Evolutionary conservation across 2,329 filamentous ascomycete genomes (phyloP).

Genomic region (Penicillium sp.): DNA sequence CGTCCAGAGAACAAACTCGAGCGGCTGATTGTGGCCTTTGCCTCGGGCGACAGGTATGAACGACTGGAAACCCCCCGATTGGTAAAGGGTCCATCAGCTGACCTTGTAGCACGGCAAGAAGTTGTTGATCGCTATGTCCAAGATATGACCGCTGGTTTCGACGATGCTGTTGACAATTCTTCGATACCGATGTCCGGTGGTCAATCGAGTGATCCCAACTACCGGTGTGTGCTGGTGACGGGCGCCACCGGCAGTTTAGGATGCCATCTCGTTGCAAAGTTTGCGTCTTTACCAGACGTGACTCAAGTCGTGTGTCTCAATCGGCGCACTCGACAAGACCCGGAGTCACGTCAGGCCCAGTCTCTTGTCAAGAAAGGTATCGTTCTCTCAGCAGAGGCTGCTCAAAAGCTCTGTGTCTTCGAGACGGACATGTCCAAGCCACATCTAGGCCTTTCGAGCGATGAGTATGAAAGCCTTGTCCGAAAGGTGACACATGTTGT

Average conservation of each 20-base stretch:
- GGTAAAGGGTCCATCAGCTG: background rate
- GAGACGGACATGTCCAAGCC: background rate
- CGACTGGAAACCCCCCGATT: background rate
- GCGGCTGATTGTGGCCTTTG: constrained; percentile 26
- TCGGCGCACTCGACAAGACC: background rate
- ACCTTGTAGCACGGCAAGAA: background rate
- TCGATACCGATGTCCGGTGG: background rate
- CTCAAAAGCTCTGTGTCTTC: background rate
- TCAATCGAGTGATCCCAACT: background rate
- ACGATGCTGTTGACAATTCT: background rate
- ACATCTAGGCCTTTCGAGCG: constrained; percentile 47
- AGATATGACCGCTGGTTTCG: background rate
- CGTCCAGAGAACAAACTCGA: constrained; percentile 25
- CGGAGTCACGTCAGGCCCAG: background rate
- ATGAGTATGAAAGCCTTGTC: constrained; percentile 42
- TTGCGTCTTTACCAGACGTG: constrained; percentile 28
- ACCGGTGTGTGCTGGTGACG: constrained; percentile 33
- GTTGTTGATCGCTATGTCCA: background rate
- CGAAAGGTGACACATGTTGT: constrained; percentile 50
- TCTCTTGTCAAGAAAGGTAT: background rate
- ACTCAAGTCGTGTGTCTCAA: background rate
- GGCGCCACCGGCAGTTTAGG: constrained; percentile 45
- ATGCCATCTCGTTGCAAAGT: constrained; percentile 41
- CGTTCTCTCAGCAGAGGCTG: background rate
- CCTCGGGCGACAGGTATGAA: background rate